Conservation (phyloP, 805 yeast genomes). For the Pichia membranifaciens region DNA sequence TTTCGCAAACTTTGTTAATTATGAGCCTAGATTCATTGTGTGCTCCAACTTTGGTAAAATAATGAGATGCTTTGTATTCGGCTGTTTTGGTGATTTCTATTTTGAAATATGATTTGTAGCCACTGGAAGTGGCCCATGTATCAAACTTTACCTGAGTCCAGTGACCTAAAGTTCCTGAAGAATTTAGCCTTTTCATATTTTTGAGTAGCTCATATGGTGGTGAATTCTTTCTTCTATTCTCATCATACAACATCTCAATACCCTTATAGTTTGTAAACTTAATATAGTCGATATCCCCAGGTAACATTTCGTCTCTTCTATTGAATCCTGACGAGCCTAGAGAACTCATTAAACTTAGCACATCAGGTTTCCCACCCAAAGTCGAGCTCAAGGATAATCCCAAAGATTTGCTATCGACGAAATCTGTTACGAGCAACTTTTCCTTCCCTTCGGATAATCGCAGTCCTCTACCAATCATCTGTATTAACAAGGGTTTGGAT, state of each 20-base stretch:
- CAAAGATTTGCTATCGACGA: constrained; percentile 51
- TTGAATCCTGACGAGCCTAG: constrained; percentile 4
- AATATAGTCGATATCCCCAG: constrained; percentile 23
- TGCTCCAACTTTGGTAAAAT: not conserved
- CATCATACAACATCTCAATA: constrained; percentile 19
- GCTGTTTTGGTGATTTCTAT: constrained; percentile 8
- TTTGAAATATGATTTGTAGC: constrained; percentile 8
- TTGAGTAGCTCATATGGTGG: constrained; percentile 8
- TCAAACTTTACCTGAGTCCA: constrained; percentile 16
- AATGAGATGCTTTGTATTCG: not conserved
- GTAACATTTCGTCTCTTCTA: constrained; percentile 10
- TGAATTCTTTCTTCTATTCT: constrained; percentile 12
- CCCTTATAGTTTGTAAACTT: constrained; percentile 28
- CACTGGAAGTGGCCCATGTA: constrained; percentile 9
- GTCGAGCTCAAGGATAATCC: constrained; percentile 26
- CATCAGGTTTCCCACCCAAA: constrained; percentile 18
- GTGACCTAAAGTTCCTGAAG: not conserved
- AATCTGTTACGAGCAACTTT: constrained; percentile 69
- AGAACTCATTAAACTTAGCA: constrained; percentile 6
- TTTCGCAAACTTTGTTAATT: not conserved
- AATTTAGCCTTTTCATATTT: constrained; percentile 13
- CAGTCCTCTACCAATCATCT: constrained; percentile 90
- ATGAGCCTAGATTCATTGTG: constrained; percentile 1
- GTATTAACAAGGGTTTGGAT: constrained; percentile 65
- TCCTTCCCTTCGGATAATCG: constrained; percentile 56